Base-by-base conservation (phyloP, 129 eudicot species). In the Flaveria sonorensis region DNA sequence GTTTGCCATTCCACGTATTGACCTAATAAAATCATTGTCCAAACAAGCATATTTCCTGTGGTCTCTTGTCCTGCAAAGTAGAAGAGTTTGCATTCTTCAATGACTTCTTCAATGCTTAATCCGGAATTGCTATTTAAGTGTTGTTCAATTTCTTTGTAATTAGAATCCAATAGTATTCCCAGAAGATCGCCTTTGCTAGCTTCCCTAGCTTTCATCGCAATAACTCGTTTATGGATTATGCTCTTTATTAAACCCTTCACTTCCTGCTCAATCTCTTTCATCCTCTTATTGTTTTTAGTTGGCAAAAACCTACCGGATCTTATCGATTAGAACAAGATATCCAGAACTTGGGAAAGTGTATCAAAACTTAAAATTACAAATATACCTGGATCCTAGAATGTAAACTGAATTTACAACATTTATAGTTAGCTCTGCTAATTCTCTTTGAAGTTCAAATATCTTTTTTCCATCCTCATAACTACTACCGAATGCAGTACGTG, bases 111-210 rank as follows among this genome's bases (percentile, higher is more conserved):
- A 18, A 75, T 75, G 77, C 77, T 81, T 55, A 75, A 14, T 75
- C 85, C 81, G 10, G 40, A 81, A 1, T 36, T 60, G 51, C 8
- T 61, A 43, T 28, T 76, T 42, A 50, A 51, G 0, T 75, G 67
- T 0, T 70, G 42, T 68, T 75, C 70, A 20, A 70, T 81, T 75
- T 81, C 85, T 63, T 75, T 68, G 68, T 61, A 16, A 70, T 81
- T 81, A 18, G 85, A 81, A 50, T 75, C 85, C 72, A 81, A 76
- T 23, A 81, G 76, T 21, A 81, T 81, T 68, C 81, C 81, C 19
- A 81, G 24, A 59, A 75, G 81, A 19, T 81, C 81, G 20, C 70
- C 85, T 2, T 23, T 40, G 3, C 12, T 40, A 13, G 20, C 0
- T 52, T 70, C 81, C 55, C 69, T 61, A 1, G 30, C 68, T 81